Evolutionary conservation across 345 rosid genomes (phyloP), one percentile per base, ranked within the genome.

Genomic region (Eutrema heterophyllum): DNA sequence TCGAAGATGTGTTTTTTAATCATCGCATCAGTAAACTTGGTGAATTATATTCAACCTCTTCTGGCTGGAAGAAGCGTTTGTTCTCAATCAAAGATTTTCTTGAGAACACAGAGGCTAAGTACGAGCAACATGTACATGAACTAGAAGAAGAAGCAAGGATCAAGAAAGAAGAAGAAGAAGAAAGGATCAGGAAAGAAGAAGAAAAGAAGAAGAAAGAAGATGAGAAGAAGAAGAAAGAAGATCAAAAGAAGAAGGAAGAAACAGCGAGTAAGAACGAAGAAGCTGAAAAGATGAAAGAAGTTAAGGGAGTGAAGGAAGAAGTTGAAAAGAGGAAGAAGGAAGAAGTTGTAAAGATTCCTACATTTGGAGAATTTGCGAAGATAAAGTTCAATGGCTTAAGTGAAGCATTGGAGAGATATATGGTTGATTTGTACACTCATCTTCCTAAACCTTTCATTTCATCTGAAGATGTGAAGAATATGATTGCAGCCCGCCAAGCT

Each of bases 401-500:
- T 39, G 54, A 75, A 41, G 2, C 35, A 45, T 13, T 81, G 61
- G 63, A 75, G 41, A 38, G 18, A 35, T 48, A 45, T 30, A 74
- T 61, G 51, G 59, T 78, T 35, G 75, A 78, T 60, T 56, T 83
- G 68, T 78, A 6, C 50, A 78, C 77, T 0, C 86, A 83, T 64
- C 49, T 80, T 18, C 82, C 84, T 24, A 80, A 79, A 12, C 40
- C 58, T 59, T 9, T 65, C 26, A 51, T 81, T 41, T 53, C 84
- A 1, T 41, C 33, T 24, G 13, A 13, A 18, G 15, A 64, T 24
- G 82, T 73, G 21, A 62, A 56, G 44, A 52, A 29, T 3, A 81
- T 81, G 75, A 36, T 49, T 3, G n/a, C 8, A 8, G 75, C 86
- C 5, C 35, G 70, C 40, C 67, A 35, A 36, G 35, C 68, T 66